Evolutionary conservation across 108 stramenopile species (phyloP).

Genomic region (Chaetoceros muelleri): DNA sequence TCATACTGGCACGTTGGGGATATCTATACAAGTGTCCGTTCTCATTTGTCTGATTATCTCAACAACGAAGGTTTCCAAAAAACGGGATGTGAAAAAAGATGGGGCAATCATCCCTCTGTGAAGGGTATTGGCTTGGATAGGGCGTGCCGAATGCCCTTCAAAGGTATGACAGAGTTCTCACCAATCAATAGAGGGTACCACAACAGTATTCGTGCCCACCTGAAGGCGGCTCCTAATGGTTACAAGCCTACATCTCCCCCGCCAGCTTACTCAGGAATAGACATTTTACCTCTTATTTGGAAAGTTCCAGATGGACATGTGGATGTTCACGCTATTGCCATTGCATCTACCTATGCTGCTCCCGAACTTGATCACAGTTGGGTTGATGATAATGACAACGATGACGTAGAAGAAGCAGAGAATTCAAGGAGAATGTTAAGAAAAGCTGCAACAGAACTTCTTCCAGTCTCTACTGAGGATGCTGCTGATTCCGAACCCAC

Average conservation of each 20-base stretch:
- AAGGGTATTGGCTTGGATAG: not conserved
- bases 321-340: conserved; percentile 19
- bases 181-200: conserved; percentile 1
- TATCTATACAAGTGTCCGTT: conserved; percentile 13
- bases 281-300: conserved; percentile 10
- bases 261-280: conserved; percentile 3
- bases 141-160: conserved; percentile 1
- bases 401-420: not conserved
- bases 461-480: not conserved
- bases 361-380: conserved; percentile 1
- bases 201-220: not conserved
- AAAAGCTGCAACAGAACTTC: not conserved
- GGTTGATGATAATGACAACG: not conserved
- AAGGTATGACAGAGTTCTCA: conserved; percentile 3
- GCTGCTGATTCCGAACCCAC: not conserved
- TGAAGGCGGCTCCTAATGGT: not conserved
- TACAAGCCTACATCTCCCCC: not conserved
- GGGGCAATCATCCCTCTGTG: not conserved
- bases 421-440: not conserved
- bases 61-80: not conserved
- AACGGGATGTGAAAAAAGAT: not conserved
- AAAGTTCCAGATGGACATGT: conserved; percentile 2
- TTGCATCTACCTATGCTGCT: conserved; percentile 5
- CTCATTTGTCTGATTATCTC: not conserved
- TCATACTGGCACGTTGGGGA: conserved; percentile 35